A percentile compares a stretch with the other conserved stretches of the same genome.
phyloP scores from a whole-genome alignment of 2,329 filamentous ascomycete species.

The Emergomyces africanus region DNA sequence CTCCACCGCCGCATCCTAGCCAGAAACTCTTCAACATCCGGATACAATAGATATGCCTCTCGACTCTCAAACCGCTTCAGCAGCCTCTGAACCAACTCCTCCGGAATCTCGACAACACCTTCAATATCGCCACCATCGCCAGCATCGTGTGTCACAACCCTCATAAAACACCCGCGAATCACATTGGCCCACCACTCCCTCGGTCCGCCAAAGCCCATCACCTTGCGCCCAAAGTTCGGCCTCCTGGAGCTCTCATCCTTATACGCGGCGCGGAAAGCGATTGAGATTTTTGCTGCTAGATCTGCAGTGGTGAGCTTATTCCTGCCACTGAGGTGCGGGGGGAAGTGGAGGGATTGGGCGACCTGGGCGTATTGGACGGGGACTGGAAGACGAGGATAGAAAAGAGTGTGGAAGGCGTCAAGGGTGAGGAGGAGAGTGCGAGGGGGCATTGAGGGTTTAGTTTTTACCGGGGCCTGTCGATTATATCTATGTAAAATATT shows the following conservation, averaged over 20 bases:
- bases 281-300: constrained; percentile 7
- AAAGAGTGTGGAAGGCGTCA: constrained; percentile 35
- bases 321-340: constrained; percentile 13
- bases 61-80: constrained; percentile 28
- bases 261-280: constrained; percentile 21
- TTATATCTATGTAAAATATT: no score
- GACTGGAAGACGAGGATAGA: constrained; percentile 28
- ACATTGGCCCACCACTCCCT: constrained; percentile 34
- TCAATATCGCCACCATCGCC: constrained; percentile 4
- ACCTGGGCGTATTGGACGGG: constrained; percentile 28
- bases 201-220: constrained; percentile 24
- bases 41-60: constrained; percentile 29
- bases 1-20: constrained; percentile 17
- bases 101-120: constrained; percentile 17
- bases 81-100: constrained; percentile 21
- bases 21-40: constrained; percentile 29
- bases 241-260: constrained; percentile 19
- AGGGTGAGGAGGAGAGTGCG: constrained; percentile 28
- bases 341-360: constrained; percentile 23
- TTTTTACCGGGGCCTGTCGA: no score
- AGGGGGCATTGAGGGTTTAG: background rate
- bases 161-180: constrained; percentile 26
- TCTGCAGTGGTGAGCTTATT: constrained; percentile 15
- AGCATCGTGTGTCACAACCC: background rate
- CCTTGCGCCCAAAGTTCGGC: constrained; percentile 34